phyloP scores from a whole-genome alignment of 352 stramenopile species.

The Phytophthora nicotianae region DNA sequence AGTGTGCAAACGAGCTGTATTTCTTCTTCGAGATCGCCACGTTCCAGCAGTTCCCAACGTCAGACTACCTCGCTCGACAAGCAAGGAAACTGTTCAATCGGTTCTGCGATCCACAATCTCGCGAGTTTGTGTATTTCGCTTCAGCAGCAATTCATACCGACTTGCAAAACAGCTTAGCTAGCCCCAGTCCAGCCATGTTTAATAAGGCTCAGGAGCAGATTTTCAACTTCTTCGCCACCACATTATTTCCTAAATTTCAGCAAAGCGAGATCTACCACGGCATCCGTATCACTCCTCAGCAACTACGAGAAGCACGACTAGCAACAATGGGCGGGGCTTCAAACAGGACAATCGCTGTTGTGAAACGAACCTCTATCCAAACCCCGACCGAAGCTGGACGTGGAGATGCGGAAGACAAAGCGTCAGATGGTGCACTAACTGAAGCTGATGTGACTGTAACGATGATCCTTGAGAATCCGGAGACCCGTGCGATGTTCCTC shows the following conservation, averaged over 20 bases:
- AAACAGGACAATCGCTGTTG: constrained; percentile 9
- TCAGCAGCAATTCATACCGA: constrained; percentile 35
- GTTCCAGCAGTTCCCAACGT: constrained; percentile 81
- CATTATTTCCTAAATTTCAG: constrained; percentile 76
- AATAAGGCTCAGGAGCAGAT: constrained; percentile 75
- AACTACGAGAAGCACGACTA: constrained; percentile 34
- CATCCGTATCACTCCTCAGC: constrained; percentile 54
- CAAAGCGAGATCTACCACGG: constrained; percentile 68
- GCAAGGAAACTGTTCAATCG: constrained; percentile 69
- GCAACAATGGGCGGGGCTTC: constrained; percentile 30
- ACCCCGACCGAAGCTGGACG: constrained; percentile 1
- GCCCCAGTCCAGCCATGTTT: constrained; percentile 67
- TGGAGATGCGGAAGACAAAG: constrained; percentile 12
- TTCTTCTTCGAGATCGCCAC: constrained; percentile 79
- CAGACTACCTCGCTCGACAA: constrained; percentile 69
- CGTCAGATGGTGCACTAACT: constrained; percentile 5
- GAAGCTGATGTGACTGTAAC: constrained; percentile 55
- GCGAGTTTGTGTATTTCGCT: constrained; percentile 58
- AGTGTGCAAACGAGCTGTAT: constrained; percentile 70
- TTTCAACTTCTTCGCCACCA: constrained; percentile 65
- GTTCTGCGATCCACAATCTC: constrained; percentile 66
- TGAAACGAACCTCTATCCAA: constrained; percentile 4
- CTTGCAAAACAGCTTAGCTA: constrained; percentile 40
- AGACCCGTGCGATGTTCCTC: constrained; percentile 69
- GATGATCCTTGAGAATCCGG: constrained; percentile 65